These are phyloP conservation scores for Tolypocladium amazonense DNA, from an alignment of 2,329 filamentous ascomycete species.

Conservation along the genomic window DNA sequence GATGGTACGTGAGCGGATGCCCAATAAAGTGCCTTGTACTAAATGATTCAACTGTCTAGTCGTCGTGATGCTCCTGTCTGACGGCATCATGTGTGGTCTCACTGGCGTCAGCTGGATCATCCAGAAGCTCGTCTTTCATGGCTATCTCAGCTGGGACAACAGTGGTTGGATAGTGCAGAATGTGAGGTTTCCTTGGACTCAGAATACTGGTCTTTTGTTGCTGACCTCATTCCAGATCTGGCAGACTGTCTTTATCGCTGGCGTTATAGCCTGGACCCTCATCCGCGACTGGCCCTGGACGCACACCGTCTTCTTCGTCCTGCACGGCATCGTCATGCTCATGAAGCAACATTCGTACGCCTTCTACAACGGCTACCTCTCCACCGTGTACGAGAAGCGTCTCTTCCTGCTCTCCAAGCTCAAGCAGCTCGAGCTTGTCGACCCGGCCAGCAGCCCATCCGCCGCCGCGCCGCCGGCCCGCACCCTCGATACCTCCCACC, in stretches of 20 bases:
- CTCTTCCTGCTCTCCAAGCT: conserved; percentile 34
- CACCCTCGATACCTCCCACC: conserved; percentile 33
- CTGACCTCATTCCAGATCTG: conserved; percentile 38
- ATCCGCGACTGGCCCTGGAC: conserved; percentile 74
- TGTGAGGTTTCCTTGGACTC: conserved; percentile 20
- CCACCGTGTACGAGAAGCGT: conserved; percentile 43
- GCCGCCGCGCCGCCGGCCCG: conserved; percentile 28
- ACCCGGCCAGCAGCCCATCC: conserved; percentile 33
- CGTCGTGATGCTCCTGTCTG: conserved; percentile 46
- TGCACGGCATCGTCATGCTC: conserved; percentile 64
- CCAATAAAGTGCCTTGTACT: neutral
- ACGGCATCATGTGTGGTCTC: conserved; percentile 56
- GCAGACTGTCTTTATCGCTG: conserved; percentile 54
- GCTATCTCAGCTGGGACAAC: conserved; percentile 56
- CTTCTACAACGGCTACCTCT: conserved; percentile 69
- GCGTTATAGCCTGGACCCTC: conserved; percentile 54
- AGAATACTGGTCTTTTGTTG: neutral
- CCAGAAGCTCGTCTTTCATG: conserved; percentile 48
- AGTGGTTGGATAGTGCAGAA: conserved; percentile 67
- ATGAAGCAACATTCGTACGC: conserved; percentile 80
- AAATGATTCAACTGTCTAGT: conserved; percentile 19
- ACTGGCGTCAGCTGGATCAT: conserved; percentile 57
- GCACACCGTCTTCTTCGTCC: conserved; percentile 66
- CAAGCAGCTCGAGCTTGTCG: conserved; percentile 44
- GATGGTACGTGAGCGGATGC: conserved; percentile 26